phyloP scores from a whole-genome alignment of 73 alveolate species.

The Paramecium primaurelia region DNA sequence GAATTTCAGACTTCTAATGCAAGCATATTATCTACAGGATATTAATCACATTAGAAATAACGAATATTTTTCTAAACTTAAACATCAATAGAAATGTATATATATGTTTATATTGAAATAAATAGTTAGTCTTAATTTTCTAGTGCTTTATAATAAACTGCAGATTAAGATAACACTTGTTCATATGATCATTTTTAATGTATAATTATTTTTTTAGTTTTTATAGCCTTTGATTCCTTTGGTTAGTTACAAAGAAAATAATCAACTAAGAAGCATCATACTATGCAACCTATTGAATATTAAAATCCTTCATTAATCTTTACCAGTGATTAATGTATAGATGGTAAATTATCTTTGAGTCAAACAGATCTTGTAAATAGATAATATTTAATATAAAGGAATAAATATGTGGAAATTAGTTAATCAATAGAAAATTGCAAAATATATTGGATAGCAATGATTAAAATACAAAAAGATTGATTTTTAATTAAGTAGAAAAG shows the following conservation, averaged over 20 bases:
- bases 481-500: neutral
- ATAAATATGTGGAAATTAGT: slow-evolving; percentile 23
- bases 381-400: neutral
- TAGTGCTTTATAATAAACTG: neutral
- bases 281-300: neutral
- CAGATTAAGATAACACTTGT: neutral
- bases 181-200: neutral
- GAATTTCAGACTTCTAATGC: neutral
- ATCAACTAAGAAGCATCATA: neutral
- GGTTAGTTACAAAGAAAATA: neutral
- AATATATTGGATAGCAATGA: neutral
- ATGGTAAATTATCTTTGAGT: neutral
- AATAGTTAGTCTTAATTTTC: slow-evolving; percentile 1
- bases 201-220: neutral
- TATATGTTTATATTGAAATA: neutral
- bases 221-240: neutral
- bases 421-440: neutral
- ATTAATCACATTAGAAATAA: neutral
- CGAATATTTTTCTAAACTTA: slow-evolving; percentile 7
- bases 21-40: slow-evolving; percentile 15
- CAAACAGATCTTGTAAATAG: slow-evolving; percentile 21
- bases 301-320: neutral
- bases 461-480: neutral
- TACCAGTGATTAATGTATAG: neutral
- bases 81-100: slow-evolving; percentile 39